Base-by-base conservation (phyloP, 805 yeast genomes). In the Lipomyces mesembrius region DNA sequence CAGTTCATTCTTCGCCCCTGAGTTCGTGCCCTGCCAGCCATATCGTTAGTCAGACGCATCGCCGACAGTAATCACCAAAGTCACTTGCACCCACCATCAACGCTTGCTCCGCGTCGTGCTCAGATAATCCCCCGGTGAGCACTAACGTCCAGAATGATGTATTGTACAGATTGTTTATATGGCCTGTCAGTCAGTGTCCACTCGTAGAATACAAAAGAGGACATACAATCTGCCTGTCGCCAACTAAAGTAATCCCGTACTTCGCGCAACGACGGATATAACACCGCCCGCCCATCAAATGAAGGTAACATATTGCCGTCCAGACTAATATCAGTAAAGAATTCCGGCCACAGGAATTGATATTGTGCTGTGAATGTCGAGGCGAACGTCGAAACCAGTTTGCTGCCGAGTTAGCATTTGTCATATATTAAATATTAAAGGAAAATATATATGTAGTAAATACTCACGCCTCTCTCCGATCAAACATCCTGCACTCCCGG, bases 91-190 rank as follows among this genome's bases (percentile, higher is more conserved):
- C 4, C 61, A 70, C 73, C 64, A 84, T 83, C 39, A 95, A 82
- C 71, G 78, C 81, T 59, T 86, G 82, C 74, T 95, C 98, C 0
- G 98, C 96, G 49, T 92, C 95, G 69, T 85, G 85, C 0, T 96
- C 87, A 0, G 89, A 83, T 78, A 90, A 65, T 0, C 88, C 88
- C 20, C 95, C 92, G 68, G 84, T 81, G 22, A 80, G 75, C 0
- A 95, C 94, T 73, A 95, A 81, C 5, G 86, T 82, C 99, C 99
- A 95, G 76, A 95, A 95, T 0, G 92, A 82, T 0, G 99, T 95
- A 75, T 95, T 95, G 80, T 94, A 95, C 67, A 95, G 78, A 76
- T 95, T 95, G 77, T 95, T 95, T 63, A 95, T 95, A 79, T 95
- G 99, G 61, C 71, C 71, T 68, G 27, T 14, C 7, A 1, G 12